A percentile compares a stretch with the other conserved stretches of the same genome.
Conservation (phyloP, 441 rosid species). For the Manihot esculenta region DNA sequence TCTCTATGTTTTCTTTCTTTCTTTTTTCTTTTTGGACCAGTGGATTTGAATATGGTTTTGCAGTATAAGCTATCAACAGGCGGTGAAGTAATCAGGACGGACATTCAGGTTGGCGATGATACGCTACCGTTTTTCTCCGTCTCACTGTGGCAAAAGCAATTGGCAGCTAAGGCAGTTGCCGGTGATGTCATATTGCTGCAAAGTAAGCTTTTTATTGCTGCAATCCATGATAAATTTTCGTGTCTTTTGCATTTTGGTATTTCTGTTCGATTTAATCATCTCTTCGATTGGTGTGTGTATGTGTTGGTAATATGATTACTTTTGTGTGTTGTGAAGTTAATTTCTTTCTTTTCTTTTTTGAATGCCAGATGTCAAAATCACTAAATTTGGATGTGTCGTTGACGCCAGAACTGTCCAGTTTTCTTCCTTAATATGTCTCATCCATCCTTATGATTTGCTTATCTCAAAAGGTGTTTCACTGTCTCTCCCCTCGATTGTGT, state of each 20-base stretch:
- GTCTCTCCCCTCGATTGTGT: not conserved
- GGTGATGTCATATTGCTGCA: constrained; percentile 48
- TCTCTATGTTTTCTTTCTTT: not conserved
- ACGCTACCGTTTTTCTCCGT: constrained; percentile 45
- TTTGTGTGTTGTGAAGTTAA: too few relatives aligned
- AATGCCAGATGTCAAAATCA: constrained; percentile 48
- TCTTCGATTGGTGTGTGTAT: too few relatives aligned
- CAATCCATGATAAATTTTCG: too few relatives aligned
- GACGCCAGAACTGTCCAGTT: constrained; percentile 46
- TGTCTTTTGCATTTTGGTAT: too few relatives aligned
- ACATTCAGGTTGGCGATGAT: constrained; percentile 60
- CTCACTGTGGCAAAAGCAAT: constrained; percentile 53
- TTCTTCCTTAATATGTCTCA: constrained; percentile 36
- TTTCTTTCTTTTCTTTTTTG: not conserved
- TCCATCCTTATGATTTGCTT: constrained; percentile 36
- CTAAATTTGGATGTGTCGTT: constrained; percentile 37
- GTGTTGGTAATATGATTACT: too few relatives aligned
- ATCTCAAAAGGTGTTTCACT: constrained; percentile 37
- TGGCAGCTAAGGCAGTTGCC: constrained; percentile 31
- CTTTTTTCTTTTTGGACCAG: not conserved
- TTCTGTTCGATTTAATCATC: too few relatives aligned
- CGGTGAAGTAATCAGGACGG: constrained; percentile 48
- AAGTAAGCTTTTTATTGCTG: constrained; percentile 20
- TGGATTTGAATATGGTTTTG: not conserved
- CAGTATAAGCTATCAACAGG: constrained; percentile 49